These are phyloP conservation scores for Fremontodendron californicum DNA, from an alignment of 345 rosid genomes.

Conservation along the genomic window DNA sequence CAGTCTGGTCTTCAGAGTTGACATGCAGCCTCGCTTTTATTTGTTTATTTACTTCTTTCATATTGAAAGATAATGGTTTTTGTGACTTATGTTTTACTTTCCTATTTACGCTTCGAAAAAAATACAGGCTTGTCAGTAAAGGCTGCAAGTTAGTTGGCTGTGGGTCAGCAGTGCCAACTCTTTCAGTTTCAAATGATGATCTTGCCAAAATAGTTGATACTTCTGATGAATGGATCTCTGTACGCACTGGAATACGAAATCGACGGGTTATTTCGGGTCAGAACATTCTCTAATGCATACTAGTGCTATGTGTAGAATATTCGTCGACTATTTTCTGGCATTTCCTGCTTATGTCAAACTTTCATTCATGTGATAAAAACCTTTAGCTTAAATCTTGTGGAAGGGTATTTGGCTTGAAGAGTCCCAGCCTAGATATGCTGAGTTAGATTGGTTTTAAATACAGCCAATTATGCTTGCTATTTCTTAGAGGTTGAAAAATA, in stretches of 20 bases:
- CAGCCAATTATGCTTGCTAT: not conserved
- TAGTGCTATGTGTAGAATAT: conserved; percentile 1
- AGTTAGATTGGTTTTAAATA: not conserved
- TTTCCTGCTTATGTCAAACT: conserved; percentile 1
- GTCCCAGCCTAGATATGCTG: not conserved
- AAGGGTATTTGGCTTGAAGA: conserved; percentile 5
- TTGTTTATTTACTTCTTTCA: not conserved
- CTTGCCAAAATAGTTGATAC: conserved; percentile 88
- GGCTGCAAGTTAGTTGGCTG: conserved; percentile 93
- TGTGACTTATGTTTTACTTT: not conserved
- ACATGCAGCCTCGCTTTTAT: too few species aligned
- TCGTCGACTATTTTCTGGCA: too few species aligned
- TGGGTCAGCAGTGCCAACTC: conserved; percentile 81
- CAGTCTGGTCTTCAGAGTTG: too few species aligned
- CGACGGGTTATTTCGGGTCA: conserved; percentile 75
- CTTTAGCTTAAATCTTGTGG: not conserved
- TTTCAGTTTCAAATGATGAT: conserved; percentile 79
- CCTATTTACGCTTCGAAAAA: not conserved
- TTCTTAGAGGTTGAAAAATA: not conserved
- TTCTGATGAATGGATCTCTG: conserved; percentile 84
- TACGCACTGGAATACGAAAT: conserved; percentile 87
- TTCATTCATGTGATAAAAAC: conserved; percentile 7
- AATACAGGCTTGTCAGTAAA: conserved; percentile 55
- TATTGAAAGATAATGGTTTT: not conserved
- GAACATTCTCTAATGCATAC: conserved; percentile 17